phyloP scores from a whole-genome alignment of 2,329 filamentous ascomycete species.

The Colletotrichum chlorophyti region DNA sequence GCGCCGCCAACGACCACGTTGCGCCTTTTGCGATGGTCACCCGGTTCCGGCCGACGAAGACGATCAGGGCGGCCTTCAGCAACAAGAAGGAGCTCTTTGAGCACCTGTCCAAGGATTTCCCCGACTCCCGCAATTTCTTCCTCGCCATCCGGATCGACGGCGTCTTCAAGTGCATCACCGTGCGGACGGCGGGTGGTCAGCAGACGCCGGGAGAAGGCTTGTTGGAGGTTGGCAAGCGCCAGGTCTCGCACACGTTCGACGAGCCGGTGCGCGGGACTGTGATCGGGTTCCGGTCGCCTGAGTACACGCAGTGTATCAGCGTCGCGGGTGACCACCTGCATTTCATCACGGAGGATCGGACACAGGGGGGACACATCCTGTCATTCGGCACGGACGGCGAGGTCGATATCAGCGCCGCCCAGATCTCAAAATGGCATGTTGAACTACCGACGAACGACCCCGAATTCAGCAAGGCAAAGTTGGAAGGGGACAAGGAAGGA shows the following conservation, averaged over 20 bases:
- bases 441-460: conserved; percentile 40
- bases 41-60: conserved; percentile 35
- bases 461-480: conserved; percentile 39
- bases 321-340: conserved; percentile 43
- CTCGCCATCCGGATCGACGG: conserved; percentile 39
- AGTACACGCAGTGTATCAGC: conserved; percentile 41
- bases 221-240: conserved; percentile 35
- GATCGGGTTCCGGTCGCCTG: conserved; percentile 40
- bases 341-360: conserved; percentile 40
- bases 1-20: conserved; percentile 30
- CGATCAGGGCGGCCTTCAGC: conserved; percentile 29
- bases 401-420: conserved; percentile 36
- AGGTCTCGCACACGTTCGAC: conserved; percentile 37
- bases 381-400: conserved; percentile 38
- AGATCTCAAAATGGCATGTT: conserved; percentile 37
- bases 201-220: conserved; percentile 35
- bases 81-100: conserved; percentile 36
- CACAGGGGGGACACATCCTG: conserved; percentile 40
- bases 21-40: conserved; percentile 43
- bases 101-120: conserved; percentile 32
- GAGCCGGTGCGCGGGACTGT: conserved; percentile 35
- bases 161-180: conserved; percentile 35
- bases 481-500: conserved; percentile 36
- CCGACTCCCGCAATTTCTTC: conserved; percentile 37
- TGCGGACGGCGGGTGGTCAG: conserved; percentile 42